Percentiles rank a stretch among this genome's conserved stretches.
Conservation (phyloP, 164 flowering plant genomes). For the Aristolochia californica region DNA sequence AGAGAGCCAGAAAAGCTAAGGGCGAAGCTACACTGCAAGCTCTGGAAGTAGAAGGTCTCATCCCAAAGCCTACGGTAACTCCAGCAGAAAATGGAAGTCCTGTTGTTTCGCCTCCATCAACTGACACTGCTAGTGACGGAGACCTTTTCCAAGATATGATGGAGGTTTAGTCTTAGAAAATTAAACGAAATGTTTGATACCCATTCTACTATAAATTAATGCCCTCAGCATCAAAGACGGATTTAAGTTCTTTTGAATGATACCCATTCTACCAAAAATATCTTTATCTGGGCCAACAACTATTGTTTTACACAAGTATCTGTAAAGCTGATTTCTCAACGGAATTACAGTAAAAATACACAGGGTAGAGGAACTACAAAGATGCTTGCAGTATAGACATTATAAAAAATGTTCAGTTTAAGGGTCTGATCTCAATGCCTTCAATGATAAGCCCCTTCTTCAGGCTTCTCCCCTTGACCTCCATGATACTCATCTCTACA, state of each 20-base stretch:
- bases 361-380: neutral
- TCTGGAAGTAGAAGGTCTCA: constrained; percentile 15
- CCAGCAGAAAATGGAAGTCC: constrained; percentile 4
- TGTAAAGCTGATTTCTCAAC: neutral
- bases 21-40: constrained; percentile 27
- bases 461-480: constrained; percentile 23
- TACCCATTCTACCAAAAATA: neutral
- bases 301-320: too few relatives aligned
- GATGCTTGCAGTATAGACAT: neutral
- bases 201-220: neutral
- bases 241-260: neutral
- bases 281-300: too few relatives aligned
- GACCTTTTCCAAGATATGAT: neutral
- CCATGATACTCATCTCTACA: constrained; percentile 24
- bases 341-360: neutral
- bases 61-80: constrained; percentile 7
- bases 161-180: neutral
- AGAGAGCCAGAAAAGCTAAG: constrained; percentile 44
- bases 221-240: neutral
- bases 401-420: neutral
- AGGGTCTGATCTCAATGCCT: constrained; percentile 60
- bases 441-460: constrained; percentile 47
- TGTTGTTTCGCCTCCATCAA: neutral
- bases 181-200: neutral
- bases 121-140: constrained; percentile 1